A percentile compares a stretch with the other conserved stretches of the same genome.
Conservation (phyloP, 805 yeast species). For the Sungouiozyma intestinalis region DNA sequence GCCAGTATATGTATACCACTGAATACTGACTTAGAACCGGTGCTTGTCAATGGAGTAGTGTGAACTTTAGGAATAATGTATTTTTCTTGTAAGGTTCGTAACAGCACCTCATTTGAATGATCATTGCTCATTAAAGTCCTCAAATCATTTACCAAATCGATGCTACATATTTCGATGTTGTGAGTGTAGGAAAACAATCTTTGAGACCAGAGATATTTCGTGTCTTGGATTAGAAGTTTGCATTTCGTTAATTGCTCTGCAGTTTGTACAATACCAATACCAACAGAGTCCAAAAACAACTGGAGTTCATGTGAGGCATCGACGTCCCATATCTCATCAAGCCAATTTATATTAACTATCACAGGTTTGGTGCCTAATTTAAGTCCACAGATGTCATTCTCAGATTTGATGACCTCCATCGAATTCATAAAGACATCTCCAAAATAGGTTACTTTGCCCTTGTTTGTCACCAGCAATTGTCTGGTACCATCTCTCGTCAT, state of each 20-base stretch:
- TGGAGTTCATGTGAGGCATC: conserved; percentile 2
- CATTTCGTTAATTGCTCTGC: not conserved
- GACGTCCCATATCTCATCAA: conserved; percentile 11
- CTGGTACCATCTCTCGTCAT: not conserved
- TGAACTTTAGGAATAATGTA: not conserved
- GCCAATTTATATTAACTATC: conserved; percentile 8
- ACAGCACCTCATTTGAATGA: not conserved
- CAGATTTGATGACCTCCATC: not conserved
- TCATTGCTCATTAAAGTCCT: not conserved
- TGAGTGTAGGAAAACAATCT: not conserved
- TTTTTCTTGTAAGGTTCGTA: not conserved
- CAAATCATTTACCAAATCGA: not conserved
- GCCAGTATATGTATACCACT: not conserved
- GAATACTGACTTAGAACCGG: not conserved
- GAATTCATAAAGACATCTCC: conserved; percentile 10
- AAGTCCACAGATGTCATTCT: not conserved
- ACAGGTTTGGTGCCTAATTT: conserved; percentile 21
- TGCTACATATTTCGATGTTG: not conserved
- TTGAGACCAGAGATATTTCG: not conserved
- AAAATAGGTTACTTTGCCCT: conserved; percentile 23
- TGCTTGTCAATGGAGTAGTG: not conserved
- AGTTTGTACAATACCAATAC: not conserved
- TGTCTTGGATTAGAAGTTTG: not conserved
- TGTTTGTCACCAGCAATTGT: conserved; percentile 8
- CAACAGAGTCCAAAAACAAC: not conserved